phyloP scores from a whole-genome alignment of 2,329 filamentous ascomycete genomes.

The Botryotinia convoluta region DNA sequence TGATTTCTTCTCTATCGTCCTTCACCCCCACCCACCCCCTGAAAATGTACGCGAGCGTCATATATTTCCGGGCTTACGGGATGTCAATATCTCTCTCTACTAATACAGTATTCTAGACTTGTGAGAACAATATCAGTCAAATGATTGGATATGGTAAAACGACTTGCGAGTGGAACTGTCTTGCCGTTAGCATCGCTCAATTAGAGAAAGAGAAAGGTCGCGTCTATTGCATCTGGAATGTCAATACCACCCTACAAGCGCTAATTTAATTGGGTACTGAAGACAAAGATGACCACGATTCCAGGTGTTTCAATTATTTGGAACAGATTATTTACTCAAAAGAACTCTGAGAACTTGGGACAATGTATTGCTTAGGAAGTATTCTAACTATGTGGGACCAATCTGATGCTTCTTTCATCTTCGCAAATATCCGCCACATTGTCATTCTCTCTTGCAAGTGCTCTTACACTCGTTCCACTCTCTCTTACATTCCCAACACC shows the following conservation, averaged over 20 bases:
- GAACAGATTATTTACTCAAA: background rate
- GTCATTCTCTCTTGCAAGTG: slow-evolving; percentile 23
- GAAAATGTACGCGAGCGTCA: background rate
- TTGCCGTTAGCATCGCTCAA: no score
- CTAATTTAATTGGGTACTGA: background rate
- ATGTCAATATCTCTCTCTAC: background rate
- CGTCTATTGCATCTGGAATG: no score
- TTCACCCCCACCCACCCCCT: background rate
- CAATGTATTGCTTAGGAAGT: background rate
- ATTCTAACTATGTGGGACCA: background rate
- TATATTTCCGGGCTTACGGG: background rate
- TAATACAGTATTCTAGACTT: no score
- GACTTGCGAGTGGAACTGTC: no score
- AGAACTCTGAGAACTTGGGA: background rate
- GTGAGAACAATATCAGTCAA: no score
- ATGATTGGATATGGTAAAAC: no score
- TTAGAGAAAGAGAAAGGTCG: no score
- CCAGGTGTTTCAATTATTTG: background rate
- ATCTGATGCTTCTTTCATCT: background rate
- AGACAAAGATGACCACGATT: no score
- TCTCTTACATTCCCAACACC: slow-evolving; percentile 35
- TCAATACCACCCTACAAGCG: background rate
- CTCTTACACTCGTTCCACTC: slow-evolving; percentile 28
- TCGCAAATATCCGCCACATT: background rate
- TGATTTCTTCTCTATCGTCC: background rate